Base-by-base conservation (phyloP, 1,284 basidiomycete genomes). In the Vanrija humicola region DNA sequence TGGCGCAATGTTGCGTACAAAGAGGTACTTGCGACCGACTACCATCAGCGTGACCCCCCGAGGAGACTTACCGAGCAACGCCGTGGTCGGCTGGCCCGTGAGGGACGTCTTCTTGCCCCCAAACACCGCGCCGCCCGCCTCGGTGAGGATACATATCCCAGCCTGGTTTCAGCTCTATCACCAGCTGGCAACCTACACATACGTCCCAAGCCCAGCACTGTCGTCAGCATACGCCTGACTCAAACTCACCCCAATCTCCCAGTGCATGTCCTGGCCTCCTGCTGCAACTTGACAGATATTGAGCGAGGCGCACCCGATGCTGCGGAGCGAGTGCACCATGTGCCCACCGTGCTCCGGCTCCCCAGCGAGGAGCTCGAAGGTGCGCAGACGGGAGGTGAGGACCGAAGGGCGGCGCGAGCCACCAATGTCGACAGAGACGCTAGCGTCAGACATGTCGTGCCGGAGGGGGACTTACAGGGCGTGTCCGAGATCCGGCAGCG, bases 361-460 rank as follows among this genome's bases (percentile, higher is more conserved):
- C 2, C 87, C 91, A 1, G 89, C 86, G 15, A 98, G 83, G 5
- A 84, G 83, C 55, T 82, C 77, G 77, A 90, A 97, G 9, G 86
- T 86, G 25, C 74, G 75, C 0, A 83, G 79, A 70, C 96, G 96
- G 53, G 84, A 85, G 1, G 82, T 78, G 2, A 94, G 80, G 0
- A 86, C 84, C 28, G 87, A 86, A 4, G 88, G 84, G 14, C 67
- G 65, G 7, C 79, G 14, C 86, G 90, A 38, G 88, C 82, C 69
- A 25, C 94, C 94, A 88, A 90, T 97, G 77, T 98, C 94, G 50
- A 94, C 81, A 3, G 86, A 93, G 42, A 96, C 81, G 29, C 72
- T 74, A 52, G 0, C 2, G 47, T 54, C 25, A 54, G 54, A 5
- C 9, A 5, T 14, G 5, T 15, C 15, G 7, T 16, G n/a, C 9